These are phyloP conservation scores for Kodamaea restingae DNA, from an alignment of 805 yeast species.

Conservation along the genomic window DNA sequence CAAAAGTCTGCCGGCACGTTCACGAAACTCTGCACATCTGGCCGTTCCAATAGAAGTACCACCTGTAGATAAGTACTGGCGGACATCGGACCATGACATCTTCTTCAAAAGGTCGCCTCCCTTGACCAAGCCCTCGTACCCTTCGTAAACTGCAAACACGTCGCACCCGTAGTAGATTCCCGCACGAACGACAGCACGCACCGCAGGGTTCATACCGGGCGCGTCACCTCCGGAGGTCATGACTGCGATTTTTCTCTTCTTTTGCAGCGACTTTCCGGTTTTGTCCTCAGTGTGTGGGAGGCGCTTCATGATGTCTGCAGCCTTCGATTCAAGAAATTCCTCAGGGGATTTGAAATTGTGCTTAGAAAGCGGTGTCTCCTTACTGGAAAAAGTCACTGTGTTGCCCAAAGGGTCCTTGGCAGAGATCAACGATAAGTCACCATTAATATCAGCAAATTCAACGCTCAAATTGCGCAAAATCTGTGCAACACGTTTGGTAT, in stretches of 20 bases:
- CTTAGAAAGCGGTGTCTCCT: slow-evolving; percentile 19
- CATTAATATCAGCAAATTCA: background rate
- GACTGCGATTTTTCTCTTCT: slow-evolving; percentile 53
- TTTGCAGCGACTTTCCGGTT: background rate
- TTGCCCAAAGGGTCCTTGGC: slow-evolving; percentile 36
- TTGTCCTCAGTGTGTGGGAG: slow-evolving; percentile 6
- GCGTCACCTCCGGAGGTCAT: slow-evolving; percentile 85
- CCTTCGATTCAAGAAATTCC: slow-evolving; percentile 24
- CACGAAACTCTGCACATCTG: slow-evolving; percentile 62
- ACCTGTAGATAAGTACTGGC: slow-evolving; percentile 66
- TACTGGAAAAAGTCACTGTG: slow-evolving; percentile 23
- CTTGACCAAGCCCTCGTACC: slow-evolving; percentile 66
- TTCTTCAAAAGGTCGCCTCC: slow-evolving; percentile 60
- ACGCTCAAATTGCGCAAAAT: slow-evolving; percentile 15
- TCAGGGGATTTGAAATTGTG: slow-evolving; percentile 20
- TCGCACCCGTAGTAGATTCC: slow-evolving; percentile 63
- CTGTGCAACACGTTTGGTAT: slow-evolving; percentile 20
- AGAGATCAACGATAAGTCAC: slow-evolving; percentile 5
- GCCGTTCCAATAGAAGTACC: slow-evolving; percentile 83
- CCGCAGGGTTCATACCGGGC: slow-evolving; percentile 78
- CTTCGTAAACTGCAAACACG: slow-evolving; percentile 67
- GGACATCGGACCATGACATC: slow-evolving; percentile 70
- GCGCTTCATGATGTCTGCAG: slow-evolving; percentile 20
- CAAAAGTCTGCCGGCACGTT: slow-evolving; percentile 58
- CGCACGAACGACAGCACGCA: slow-evolving; percentile 67